A percentile compares a stretch with the other conserved stretches of the same genome.
These are phyloP conservation scores for Gaertneriomyces semiglobifer DNA, from an alignment of 192 early-diverging fungal genomes.

Conservation along the genomic window DNA sequence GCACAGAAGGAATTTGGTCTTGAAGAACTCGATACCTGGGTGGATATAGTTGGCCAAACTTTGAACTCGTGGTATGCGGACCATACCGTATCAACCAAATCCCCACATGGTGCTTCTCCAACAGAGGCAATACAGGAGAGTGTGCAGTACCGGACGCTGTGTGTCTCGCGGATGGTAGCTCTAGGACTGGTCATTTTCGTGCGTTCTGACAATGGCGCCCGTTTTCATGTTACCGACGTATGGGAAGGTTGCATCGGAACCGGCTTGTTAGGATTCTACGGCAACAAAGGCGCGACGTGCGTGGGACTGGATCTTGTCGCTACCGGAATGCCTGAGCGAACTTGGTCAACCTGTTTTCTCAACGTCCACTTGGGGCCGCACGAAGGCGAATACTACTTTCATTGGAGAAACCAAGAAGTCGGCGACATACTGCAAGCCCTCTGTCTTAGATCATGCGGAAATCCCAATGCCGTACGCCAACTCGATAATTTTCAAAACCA, in stretches of 20 bases:
- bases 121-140: too few relatives aligned
- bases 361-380: constrained; percentile 38
- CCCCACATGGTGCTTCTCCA: too few relatives aligned
- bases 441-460: constrained; percentile 3
- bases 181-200: constrained; percentile 36
- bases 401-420: constrained; percentile 38
- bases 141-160: too few relatives aligned
- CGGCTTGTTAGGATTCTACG: constrained; percentile 37
- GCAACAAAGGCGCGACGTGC: constrained; percentile 38
- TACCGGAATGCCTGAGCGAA: constrained; percentile 11
- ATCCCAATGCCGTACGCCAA: neutral
- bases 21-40: too few relatives aligned
- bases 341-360: constrained; percentile 29
- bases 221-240: constrained; percentile 9
- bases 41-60: too few relatives aligned
- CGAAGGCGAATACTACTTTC: constrained; percentile 31
- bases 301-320: constrained; percentile 23
- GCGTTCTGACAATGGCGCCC: constrained; percentile 6
- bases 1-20: too few relatives aligned
- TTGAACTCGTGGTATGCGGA: too few relatives aligned
- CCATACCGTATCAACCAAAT: too few relatives aligned
- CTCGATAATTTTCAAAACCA: constrained; percentile 25
- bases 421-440: constrained; percentile 29
- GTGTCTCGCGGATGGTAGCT: constrained; percentile 21
- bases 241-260: constrained; percentile 34